phyloP scores from a whole-genome alignment of 192 early-diverging fungal genomes.

The Funneliformis mosseae region DNA sequence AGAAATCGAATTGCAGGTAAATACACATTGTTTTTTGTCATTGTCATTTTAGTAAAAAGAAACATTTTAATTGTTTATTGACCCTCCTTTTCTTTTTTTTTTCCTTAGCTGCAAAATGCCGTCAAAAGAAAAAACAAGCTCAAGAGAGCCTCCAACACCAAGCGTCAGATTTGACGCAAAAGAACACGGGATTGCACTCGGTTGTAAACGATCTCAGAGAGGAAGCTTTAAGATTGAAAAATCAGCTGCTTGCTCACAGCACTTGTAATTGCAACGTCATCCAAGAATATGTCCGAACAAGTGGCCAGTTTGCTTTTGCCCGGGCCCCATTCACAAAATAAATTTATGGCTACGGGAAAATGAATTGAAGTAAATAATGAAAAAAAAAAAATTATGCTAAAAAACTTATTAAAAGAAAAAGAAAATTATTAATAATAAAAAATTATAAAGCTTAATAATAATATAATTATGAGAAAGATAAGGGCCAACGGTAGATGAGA shows the following conservation, averaged over 20 bases:
- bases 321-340: too few species aligned
- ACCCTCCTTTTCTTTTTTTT: conserved; percentile 15
- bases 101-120: conserved; percentile 53
- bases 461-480: too few species aligned
- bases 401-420: too few species aligned
- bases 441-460: too few species aligned
- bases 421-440: too few species aligned
- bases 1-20: conserved; percentile 51
- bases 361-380: too few species aligned
- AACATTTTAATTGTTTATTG: too few species aligned
- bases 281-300: neutral
- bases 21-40: neutral
- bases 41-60: too few species aligned
- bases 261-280: conserved; percentile 12
- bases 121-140: conserved; percentile 61
- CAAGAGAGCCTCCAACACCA: conserved; percentile 47
- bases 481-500: too few species aligned
- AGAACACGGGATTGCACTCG: conserved; percentile 38
- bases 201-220: conserved; percentile 46
- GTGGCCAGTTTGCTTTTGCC: neutral
- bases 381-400: too few species aligned
- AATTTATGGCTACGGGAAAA: too few species aligned
- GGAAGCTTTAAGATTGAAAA: conserved; percentile 35
- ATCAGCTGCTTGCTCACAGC: conserved; percentile 28
- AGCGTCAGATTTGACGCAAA: conserved; percentile 35